These are phyloP conservation scores for Tolypocladium guangdongense DNA, from an alignment of 2,329 filamentous ascomycete genomes.

Conservation along the genomic window DNA sequence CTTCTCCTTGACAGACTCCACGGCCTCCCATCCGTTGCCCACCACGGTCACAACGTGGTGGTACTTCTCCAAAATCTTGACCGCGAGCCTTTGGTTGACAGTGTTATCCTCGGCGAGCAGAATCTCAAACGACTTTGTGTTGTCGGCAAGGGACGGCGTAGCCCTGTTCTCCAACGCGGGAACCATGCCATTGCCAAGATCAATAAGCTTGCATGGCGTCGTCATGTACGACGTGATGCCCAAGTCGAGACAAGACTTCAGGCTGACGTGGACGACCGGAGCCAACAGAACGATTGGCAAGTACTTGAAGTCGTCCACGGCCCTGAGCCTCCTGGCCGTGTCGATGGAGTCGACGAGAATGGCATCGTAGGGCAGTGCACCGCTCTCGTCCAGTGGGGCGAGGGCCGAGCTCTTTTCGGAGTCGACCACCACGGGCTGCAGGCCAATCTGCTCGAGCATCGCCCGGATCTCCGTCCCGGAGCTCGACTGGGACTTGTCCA, in stretches of 20 bases:
- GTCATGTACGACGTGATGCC: conserved; percentile 99
- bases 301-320: conserved; percentile 93
- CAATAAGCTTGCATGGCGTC: conserved; percentile 85
- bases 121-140: conserved; percentile 92
- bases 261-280: conserved; percentile 76
- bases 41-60: conserved; percentile 88
- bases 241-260: conserved; percentile 88
- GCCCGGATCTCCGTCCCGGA: conserved; percentile 64
- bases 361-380: conserved; percentile 73
- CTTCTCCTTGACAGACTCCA: conserved; percentile 83
- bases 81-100: conserved; percentile 90
- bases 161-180: conserved; percentile 89
- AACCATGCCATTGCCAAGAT: conserved; percentile 91
- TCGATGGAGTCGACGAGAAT: conserved; percentile 92
- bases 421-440: conserved; percentile 76
- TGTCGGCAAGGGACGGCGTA: conserved; percentile 82
- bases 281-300: conserved; percentile 90
- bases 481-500: conserved; percentile 78
- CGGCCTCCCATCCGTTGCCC: conserved; percentile 85
- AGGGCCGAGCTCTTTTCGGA: conserved; percentile 56
- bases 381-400: conserved; percentile 39
- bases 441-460: conserved; percentile 68
- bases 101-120: conserved; percentile 93
- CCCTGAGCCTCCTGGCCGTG: conserved; percentile 73
- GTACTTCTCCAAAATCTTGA: conserved; percentile 96